Conservation (phyloP, 805 yeast species). For the Hanseniaspora jakobsenii region DNA sequence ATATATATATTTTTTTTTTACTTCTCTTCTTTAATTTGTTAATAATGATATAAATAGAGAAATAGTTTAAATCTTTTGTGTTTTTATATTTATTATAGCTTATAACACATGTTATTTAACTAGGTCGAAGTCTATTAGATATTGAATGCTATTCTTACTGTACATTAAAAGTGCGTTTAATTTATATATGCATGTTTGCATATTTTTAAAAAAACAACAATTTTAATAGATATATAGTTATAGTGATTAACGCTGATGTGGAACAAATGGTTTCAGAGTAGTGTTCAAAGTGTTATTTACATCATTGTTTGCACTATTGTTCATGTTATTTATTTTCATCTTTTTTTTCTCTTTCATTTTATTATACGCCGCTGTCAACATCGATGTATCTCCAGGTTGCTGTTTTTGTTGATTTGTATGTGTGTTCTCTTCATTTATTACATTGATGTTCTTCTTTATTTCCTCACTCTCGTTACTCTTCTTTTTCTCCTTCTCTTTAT, state of each 20-base stretch:
- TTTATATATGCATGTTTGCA: too few species aligned
- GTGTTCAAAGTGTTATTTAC: too few species aligned
- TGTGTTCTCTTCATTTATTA: too few species aligned
- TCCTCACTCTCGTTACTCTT: not conserved
- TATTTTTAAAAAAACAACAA: too few species aligned
- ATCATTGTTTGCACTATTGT: not conserved
- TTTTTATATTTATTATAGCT: too few species aligned
- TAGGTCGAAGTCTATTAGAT: not conserved
- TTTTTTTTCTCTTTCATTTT: conserved; percentile 12
- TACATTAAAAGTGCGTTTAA: too few species aligned
- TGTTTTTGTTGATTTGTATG: not conserved
- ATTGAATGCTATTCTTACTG: not conserved
- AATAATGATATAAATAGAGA: too few species aligned
- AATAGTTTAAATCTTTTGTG: too few species aligned
- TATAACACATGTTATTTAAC: too few species aligned
- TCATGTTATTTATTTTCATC: not conserved
- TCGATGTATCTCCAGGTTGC: conserved; percentile 5
- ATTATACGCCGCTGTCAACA: conserved; percentile 7
- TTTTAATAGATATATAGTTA: too few species aligned
- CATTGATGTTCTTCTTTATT: too few species aligned
- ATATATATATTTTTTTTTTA: not conserved
- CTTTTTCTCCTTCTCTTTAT: not conserved
- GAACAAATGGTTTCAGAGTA: conserved; percentile 9
- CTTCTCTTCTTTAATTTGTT: not conserved
- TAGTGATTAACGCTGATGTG: conserved; percentile 8